These are phyloP conservation scores for Botrytis hyacinthi DNA, from an alignment of 2,329 filamentous ascomycete genomes.

Conservation along the genomic window DNA sequence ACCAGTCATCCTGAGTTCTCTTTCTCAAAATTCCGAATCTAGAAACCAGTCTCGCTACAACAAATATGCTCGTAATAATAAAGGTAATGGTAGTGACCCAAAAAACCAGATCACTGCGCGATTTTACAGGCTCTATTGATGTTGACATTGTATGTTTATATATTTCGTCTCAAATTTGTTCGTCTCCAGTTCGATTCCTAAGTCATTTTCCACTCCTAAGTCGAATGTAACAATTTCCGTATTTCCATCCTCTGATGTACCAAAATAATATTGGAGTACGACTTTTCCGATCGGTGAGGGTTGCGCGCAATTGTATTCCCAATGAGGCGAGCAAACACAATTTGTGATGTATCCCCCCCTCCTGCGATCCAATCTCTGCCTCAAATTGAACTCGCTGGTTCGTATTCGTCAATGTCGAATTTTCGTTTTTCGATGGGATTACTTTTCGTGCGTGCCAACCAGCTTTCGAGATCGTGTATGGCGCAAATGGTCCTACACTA, in stretches of 20 bases:
- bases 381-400: not conserved
- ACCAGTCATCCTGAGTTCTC: conserved; percentile 74
- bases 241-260: conserved; percentile 14
- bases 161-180: not conserved
- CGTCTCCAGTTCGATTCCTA: not conserved
- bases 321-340: conserved; percentile 2
- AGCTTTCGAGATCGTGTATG: not conserved
- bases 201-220: not conserved
- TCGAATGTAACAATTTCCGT: not conserved
- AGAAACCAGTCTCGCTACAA: conserved; percentile 70
- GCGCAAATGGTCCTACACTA: conserved; percentile 4
- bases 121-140: conserved; percentile 17
- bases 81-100: conserved; percentile 69
- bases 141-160: conserved; percentile 13
- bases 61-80: conserved; percentile 69
- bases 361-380: not conserved
- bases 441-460: conserved; percentile 15
- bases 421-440: not conserved
- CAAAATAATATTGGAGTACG: not conserved
- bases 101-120: conserved; percentile 57
- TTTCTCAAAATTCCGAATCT: conserved; percentile 70
- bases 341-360: not conserved
- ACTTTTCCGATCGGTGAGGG: not conserved
- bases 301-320: conserved; percentile 2
- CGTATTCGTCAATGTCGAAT: not conserved